These are phyloP conservation scores for Aegilops umbellulata DNA, from an alignment of 176 grass and related monocot species.

Conservation along the genomic window DNA sequence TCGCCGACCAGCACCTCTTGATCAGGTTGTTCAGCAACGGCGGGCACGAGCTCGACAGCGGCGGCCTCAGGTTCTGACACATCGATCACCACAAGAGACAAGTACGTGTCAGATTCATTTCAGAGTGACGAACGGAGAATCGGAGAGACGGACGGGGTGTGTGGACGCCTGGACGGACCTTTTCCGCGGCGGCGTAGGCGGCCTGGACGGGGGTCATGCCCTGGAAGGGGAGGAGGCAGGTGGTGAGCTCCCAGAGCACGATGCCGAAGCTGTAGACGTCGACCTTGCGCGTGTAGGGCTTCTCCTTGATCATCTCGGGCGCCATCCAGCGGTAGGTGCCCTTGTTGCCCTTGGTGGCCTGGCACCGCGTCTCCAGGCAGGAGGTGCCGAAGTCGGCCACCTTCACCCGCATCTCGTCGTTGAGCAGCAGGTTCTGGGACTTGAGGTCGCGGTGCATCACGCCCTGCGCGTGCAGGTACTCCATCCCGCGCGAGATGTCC, in stretches of 20 bases:
- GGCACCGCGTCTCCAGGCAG: constrained; percentile 77
- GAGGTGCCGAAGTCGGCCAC: constrained; percentile 96
- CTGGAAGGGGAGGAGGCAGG: constrained; percentile 88
- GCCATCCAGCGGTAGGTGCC: constrained; percentile 99
- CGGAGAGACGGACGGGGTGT: background rate
- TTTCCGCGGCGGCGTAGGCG: constrained; percentile 81
- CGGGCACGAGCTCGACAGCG: constrained; percentile 68
- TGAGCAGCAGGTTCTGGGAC: constrained; percentile 94
- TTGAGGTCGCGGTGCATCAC: constrained; percentile 97
- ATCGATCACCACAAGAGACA: background rate
- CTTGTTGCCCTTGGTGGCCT: constrained; percentile 83
- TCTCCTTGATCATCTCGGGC: constrained; percentile 95
- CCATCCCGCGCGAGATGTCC: constrained; percentile 92
- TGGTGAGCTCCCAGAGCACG: constrained; percentile 99
- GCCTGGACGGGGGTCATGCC: constrained; percentile 99
- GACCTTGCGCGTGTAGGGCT: constrained; percentile 90
- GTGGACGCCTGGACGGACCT: constrained; percentile 41
- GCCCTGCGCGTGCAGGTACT: constrained; percentile 94
- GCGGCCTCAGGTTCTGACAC: constrained; percentile 72
- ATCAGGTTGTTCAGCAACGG: constrained; percentile 88
- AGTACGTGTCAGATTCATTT: background rate
- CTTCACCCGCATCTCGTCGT: constrained; percentile 98
- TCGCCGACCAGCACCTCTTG: constrained; percentile 82
- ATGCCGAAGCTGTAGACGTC: constrained; percentile 99
- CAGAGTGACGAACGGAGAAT: background rate